Conservation (phyloP, 306 rosid genomes). For the Pterocarpus santalinus region DNA sequence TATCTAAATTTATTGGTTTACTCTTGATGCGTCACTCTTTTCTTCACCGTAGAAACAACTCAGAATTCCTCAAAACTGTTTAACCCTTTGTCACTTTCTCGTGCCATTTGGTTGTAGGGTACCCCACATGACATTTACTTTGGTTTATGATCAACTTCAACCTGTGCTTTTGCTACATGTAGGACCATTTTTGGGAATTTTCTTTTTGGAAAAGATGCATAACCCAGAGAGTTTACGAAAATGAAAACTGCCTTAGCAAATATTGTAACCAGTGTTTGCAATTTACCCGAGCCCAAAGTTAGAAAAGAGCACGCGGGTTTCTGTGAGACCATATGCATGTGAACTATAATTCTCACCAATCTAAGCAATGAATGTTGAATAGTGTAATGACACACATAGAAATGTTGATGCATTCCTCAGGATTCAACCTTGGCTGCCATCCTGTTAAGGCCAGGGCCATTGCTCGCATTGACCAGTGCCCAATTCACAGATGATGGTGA, state of each 20-base stretch:
- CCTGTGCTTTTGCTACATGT: slow-evolving; percentile 53
- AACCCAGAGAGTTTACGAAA: background rate
- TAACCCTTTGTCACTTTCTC: slow-evolving; percentile 28
- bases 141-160: slow-evolving; percentile 18
- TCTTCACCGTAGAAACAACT: background rate
- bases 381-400: background rate
- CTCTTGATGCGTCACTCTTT: too few species aligned
- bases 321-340: background rate
- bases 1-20: too few species aligned
- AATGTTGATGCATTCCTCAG: slow-evolving; percentile 52
- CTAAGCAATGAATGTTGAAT: background rate
- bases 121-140: slow-evolving; percentile 44
- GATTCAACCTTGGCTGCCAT: slow-evolving; percentile 90
- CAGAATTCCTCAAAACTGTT: slow-evolving; percentile 18
- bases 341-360: background rate
- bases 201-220: background rate
- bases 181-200: slow-evolving; percentile 46
- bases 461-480: slow-evolving; percentile 65
- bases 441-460: slow-evolving; percentile 89
- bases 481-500: slow-evolving; percentile 43
- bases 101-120: slow-evolving; percentile 34
- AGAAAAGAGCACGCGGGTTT: background rate
- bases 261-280: background rate
- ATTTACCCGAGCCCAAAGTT: background rate
- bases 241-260: slow-evolving; percentile 25